Evolutionary conservation across 495 filamentous ascomycete species (phyloP).

Genomic region (Penicillium waksmanii): DNA sequence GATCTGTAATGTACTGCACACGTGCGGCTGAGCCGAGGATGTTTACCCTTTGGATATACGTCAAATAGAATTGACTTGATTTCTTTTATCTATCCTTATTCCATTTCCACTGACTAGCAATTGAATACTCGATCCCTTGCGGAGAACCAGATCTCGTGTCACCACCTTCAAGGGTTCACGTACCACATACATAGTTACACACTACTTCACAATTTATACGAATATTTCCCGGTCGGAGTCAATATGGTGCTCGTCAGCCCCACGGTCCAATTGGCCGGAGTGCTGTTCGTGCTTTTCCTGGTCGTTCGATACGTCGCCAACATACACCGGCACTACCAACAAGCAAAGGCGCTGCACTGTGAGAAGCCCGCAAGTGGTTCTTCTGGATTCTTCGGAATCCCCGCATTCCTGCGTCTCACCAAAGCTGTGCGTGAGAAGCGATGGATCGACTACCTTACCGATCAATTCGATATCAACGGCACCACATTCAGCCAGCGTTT

Average conservation of each 20-base stretch:
- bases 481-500: constrained; percentile 39
- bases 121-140: neutral
- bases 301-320: constrained; percentile 32
- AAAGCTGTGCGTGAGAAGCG: constrained; percentile 36
- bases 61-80: constrained; percentile 6
- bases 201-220: neutral
- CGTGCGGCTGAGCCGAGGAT: constrained; percentile 25
- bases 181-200: neutral
- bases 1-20: constrained; percentile 24
- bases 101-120: neutral
- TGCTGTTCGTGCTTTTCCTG: constrained; percentile 26
- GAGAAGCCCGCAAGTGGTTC: constrained; percentile 26
- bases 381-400: constrained; percentile 37
- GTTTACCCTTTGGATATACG: neutral
- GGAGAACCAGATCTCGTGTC: neutral
- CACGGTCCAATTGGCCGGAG: constrained; percentile 22
- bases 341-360: constrained; percentile 43
- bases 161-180: neutral
- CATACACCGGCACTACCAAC: constrained; percentile 31
- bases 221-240: constrained; percentile 9
- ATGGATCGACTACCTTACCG: constrained; percentile 40
- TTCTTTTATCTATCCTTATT: neutral
- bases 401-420: constrained; percentile 30
- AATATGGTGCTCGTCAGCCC: constrained; percentile 31
- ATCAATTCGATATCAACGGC: constrained; percentile 37